Percentiles rank a stretch among this genome's conserved stretches.
Evolutionary conservation across 192 early-diverging fungal species (phyloP).

Genomic region (Backusella tuberculispora): DNA sequence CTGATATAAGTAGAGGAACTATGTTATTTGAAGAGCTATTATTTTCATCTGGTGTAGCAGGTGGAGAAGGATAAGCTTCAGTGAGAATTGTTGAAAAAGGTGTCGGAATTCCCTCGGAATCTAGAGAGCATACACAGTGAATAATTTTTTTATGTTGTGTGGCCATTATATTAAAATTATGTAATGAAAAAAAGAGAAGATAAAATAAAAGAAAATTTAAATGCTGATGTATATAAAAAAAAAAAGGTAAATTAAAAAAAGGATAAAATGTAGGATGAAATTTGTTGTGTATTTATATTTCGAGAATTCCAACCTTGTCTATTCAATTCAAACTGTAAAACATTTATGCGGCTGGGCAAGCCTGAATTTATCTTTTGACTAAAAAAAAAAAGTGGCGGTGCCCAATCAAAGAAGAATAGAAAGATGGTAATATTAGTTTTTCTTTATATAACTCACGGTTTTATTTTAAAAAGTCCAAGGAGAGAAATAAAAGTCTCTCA

Average conservation of each 20-base stretch:
- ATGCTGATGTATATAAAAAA: background rate
- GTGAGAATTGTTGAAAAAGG: background rate
- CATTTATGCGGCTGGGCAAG: background rate
- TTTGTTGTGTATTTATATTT: background rate
- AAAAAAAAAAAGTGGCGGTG: background rate
- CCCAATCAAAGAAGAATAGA: background rate
- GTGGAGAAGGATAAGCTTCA: background rate
- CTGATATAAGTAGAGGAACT: background rate
- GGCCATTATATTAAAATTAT: background rate
- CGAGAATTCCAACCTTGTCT: background rate
- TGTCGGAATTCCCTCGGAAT: constrained; percentile 5
- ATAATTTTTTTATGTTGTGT: constrained; percentile 14
- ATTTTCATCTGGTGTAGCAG: constrained; percentile 7
- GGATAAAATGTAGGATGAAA: background rate
- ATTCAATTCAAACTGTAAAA: constrained; percentile 4
- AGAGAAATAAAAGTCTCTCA: background rate
- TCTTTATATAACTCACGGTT: background rate
- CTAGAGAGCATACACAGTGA: background rate
- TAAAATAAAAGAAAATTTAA: background rate
- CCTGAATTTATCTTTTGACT: background rate
- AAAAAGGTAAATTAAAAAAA: background rate
- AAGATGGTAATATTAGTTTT: background rate
- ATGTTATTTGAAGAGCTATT: background rate
- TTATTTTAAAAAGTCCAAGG: background rate
- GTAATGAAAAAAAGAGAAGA: background rate